Evolutionary conservation across 345 rosid genomes (phyloP), one percentile per base, ranked within the genome.

Genomic region (Raphanus raphanistrum): DNA sequence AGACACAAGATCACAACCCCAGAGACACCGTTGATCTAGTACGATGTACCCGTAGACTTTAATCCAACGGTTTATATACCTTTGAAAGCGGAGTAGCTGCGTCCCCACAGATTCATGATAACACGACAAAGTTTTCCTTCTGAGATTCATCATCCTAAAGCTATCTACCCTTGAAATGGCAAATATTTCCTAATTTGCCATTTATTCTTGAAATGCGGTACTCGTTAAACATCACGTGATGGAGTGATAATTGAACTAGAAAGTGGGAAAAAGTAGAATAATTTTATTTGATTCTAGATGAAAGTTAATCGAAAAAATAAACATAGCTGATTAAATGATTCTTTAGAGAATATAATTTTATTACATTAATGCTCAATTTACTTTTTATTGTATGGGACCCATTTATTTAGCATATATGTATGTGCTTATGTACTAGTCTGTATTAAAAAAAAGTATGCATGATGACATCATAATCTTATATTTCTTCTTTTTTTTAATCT

Each of bases 201-300:
- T 68, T 69, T 68, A n/a, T 61, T 70, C 43, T 80, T 73, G 83
- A 73, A 78, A 82, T 74, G 82, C 70, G 81, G 72, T 79, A 59
- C 79, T 70, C 76, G 74, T 83, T 80, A 25, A 58, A 67, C 50
- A 71, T 78, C 88, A 85, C 90, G 88, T 85, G 88, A 83, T 78
- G 68, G 77, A 69, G 68, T 79, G 59, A 62, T 55, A 17, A 60
- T 66, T 38, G 60, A 29, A 63, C 68, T 66, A 25, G 33, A 41
- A 41, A 66, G 70, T 41, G 21, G 54, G 26, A 6, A 21, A 41
- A 38, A 6, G 21, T 41, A 41, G 8, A 36, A 21, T 65, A 5
- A 17, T 21, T 65, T 31, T 5, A 12, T 63, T 63, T 15, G n/a
- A 5, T 61, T 60, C 16, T 29, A 12, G 36, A 60, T 5, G 16